Evolutionary conservation across 768 basidiomycete species (phyloP).

Genomic region (Collybia sordida): DNA sequence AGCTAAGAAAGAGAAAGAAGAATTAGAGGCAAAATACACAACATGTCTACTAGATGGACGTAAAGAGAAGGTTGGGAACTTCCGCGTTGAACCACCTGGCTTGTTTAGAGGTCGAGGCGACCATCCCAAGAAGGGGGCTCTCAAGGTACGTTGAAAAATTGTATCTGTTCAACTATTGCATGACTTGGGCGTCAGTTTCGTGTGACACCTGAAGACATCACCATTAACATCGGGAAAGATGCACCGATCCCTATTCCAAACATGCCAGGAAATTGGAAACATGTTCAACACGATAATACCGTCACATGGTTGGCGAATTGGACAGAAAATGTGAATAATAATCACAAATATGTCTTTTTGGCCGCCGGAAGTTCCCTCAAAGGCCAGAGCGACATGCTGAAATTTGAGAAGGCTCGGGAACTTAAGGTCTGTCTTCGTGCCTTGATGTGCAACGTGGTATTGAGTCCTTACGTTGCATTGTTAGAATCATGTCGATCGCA

Average conservation of each 20-base stretch:
- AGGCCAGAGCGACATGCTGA: slow-evolving; percentile 95
- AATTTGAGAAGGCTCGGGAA: slow-evolving; percentile 97
- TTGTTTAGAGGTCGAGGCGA: slow-evolving; percentile 97
- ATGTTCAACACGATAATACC: slow-evolving; percentile 86
- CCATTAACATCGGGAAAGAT: slow-evolving; percentile 86
- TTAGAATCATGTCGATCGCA: slow-evolving; percentile 87
- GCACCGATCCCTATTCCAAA: slow-evolving; percentile 83
- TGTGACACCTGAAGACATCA: slow-evolving; percentile 92
- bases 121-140: slow-evolving; percentile 94
- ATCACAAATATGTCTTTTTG: slow-evolving; percentile 96
- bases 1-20: slow-evolving; percentile 82
- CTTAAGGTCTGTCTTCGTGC: slow-evolving; percentile 65
- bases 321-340: slow-evolving; percentile 97
- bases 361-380: slow-evolving; percentile 97
- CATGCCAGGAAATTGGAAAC: slow-evolving; percentile 89
- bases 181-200: slow-evolving; percentile 54
- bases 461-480: slow-evolving; percentile 8
- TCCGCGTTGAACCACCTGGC: slow-evolving; percentile 98
- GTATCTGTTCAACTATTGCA: not conserved
- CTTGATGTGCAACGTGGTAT: not conserved
- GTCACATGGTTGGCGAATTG: slow-evolving; percentile 99
- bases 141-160: slow-evolving; percentile 63
- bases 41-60: slow-evolving; percentile 91
- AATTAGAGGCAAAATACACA: slow-evolving; percentile 79
- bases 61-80: slow-evolving; percentile 98